phyloP scores from a whole-genome alignment of 495 filamentous ascomycete genomes.

The Xylaria acuta region DNA sequence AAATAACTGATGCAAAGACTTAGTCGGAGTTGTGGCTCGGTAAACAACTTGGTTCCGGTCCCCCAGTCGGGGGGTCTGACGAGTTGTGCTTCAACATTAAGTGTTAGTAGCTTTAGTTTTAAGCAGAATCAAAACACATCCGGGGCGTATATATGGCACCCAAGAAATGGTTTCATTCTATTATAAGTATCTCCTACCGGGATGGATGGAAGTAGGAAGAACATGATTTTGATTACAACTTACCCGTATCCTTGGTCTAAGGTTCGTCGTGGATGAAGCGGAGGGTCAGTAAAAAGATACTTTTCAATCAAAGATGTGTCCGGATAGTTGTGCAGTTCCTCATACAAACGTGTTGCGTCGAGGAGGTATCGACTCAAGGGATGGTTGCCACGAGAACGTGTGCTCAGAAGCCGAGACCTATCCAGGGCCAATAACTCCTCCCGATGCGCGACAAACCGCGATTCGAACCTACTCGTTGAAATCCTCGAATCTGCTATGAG shows the following conservation, averaged over 20 bases:
- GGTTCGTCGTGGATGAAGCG: slow-evolving; percentile 68
- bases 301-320: slow-evolving; percentile 67
- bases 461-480: neutral
- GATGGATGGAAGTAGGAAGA: neutral
- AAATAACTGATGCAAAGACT: slow-evolving; percentile 31
- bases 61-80: slow-evolving; percentile 62
- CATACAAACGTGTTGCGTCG: slow-evolving; percentile 33
- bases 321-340: slow-evolving; percentile 36
- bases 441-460: neutral
- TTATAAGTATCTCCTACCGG: neutral
- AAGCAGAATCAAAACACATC: neutral
- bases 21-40: slow-evolving; percentile 44
- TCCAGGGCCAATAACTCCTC: neutral
- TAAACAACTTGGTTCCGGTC: slow-evolving; percentile 73
- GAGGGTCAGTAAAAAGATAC: slow-evolving; percentile 61
- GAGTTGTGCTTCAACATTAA: slow-evolving; percentile 47
- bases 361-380: slow-evolving; percentile 31
- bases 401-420: neutral
- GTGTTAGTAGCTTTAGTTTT: neutral
- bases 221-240: neutral
- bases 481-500: neutral
- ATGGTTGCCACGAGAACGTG: neutral
- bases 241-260: slow-evolving; percentile 69
- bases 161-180: neutral
- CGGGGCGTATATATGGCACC: neutral